phyloP scores from a whole-genome alignment of 352 stramenopile genomes.

The Globisporangium iwayamae region DNA sequence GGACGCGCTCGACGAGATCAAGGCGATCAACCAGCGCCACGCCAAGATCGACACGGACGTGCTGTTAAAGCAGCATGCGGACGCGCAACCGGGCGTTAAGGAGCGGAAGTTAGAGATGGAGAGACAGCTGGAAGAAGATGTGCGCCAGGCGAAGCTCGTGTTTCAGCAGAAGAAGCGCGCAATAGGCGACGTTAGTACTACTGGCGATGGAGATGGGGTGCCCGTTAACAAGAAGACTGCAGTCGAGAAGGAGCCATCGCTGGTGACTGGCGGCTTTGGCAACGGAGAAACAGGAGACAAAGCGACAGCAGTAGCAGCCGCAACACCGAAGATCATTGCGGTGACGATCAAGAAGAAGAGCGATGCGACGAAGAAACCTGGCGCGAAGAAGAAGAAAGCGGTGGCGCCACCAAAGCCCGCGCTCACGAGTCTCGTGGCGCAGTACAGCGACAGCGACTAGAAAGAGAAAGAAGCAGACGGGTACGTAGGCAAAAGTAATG shows the following conservation, averaged over 20 bases:
- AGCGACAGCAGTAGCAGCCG: constrained; percentile 7
- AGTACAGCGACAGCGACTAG: constrained; percentile 77
- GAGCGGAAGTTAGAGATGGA: constrained; percentile 37
- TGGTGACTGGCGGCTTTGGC: background rate
- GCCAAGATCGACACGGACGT: constrained; percentile 87
- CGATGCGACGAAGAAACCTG: constrained; percentile 23
- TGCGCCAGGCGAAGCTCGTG: constrained; percentile 41
- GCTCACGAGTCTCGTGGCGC: constrained; percentile 59
- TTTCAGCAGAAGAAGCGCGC: constrained; percentile 50
- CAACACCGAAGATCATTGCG: constrained; percentile 24
- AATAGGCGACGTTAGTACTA: constrained; percentile 16
- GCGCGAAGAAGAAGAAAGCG: constrained; percentile 32
- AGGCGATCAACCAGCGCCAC: constrained; percentile 95
- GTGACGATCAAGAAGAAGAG: constrained; percentile 29
- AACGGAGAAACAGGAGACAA: background rate
- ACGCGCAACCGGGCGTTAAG: constrained; percentile 16
- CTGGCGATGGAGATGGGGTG: background rate
- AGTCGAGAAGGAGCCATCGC: background rate
- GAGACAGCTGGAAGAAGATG: constrained; percentile 47
- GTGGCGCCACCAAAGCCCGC: constrained; percentile 19
- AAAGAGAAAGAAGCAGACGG: background rate
- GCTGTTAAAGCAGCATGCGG: constrained; percentile 54
- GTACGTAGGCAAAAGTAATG: constrained; percentile 3
- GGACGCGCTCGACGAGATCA: constrained; percentile 98
- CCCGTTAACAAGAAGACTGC: background rate